Base-by-base conservation (phyloP, 208 protist species). In the Porcisia deanei region DNA sequence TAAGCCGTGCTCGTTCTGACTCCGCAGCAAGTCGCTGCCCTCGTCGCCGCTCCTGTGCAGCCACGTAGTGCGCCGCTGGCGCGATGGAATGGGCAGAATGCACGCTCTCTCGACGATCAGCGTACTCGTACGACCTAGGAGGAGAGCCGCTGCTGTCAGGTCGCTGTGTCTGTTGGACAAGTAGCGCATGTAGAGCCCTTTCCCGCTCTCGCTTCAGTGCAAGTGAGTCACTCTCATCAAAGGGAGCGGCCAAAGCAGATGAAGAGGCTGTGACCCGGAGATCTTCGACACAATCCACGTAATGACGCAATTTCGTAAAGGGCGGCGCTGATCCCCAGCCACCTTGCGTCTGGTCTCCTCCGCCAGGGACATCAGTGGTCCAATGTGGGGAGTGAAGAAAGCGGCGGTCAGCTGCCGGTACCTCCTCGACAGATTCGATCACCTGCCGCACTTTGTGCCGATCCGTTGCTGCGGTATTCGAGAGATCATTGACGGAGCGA, bases 1-100 rank as follows among this genome's bases (percentile, higher is more conserved):
- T 61, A 39, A 81, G 66, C n/a, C 79, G 79, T 39, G 75, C 64
- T 39, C 71, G 69, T n/a, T 86, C 79, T 53, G 73, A 68, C 74
- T 84, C 74, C 30, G 54, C 69, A 20, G 53, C 73, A 70, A 72
- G 57, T 30, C 65, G 76, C 59, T 77, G 54, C 3, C 61, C n/a
- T 4, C 68, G 73, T 1, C 71, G 77, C 47, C 71, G 64, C 63
- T 75, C 76, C 60, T 79, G 69, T 49, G 37, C n/a, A 4, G 53
- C 55, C 30, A 77, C 72, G 45, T 77, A 76, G 41, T 43, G 34
- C 1, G 57, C 75, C 25, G 75, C 7, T 14, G 66, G 69, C 9
- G 59, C 54, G 9, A 18, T 47, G 34, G n/a, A 9, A 34, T 20
- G 63, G 20, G 18, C 16, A 20, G 65, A 30, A 22, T 5, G 74